These are phyloP conservation scores for Zygnema cylindricum DNA, from an alignment of 139 green algal species.

Conservation along the genomic window DNA sequence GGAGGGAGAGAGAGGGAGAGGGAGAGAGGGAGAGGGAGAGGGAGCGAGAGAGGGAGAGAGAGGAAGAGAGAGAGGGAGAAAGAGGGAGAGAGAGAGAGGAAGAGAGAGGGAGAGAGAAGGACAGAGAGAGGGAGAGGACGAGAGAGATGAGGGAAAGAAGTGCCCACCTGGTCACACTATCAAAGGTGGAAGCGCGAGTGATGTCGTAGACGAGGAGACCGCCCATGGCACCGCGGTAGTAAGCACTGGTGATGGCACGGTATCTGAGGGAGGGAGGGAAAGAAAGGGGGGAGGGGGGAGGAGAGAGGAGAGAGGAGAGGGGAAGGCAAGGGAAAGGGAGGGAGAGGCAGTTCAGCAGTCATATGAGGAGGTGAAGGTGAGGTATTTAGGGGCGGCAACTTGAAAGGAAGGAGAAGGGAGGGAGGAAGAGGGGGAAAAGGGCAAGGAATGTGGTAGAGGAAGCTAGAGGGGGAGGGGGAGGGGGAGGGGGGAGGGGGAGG, in stretches of 20 bases:
- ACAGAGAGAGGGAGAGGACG: too few relatives aligned
- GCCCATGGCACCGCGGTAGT: not conserved
- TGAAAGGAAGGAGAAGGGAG: conserved; percentile 10
- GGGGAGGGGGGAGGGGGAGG: not conserved
- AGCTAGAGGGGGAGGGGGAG: too few relatives aligned
- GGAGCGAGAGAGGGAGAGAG: too few relatives aligned
- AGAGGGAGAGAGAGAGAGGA: not conserved
- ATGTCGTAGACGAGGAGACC: conserved; percentile 1
- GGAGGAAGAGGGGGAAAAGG: too few relatives aligned
- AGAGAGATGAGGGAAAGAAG: not conserved
- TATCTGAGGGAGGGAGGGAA: not conserved
- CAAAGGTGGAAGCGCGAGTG: not conserved
- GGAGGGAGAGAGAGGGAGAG: not conserved
- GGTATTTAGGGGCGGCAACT: not conserved
- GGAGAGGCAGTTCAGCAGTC: not conserved
- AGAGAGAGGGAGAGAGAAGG: too few relatives aligned
- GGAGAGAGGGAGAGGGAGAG: not conserved
- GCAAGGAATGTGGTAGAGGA: too few relatives aligned
- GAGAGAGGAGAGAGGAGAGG: too few relatives aligned
- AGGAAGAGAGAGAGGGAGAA: not conserved
- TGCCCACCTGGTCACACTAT: not conserved
- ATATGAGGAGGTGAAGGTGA: too few relatives aligned
- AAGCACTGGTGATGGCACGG: conserved; percentile 4
- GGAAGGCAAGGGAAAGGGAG: too few relatives aligned
- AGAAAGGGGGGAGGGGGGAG: too few relatives aligned